phyloP scores from a whole-genome alignment of 164 flowering plant genomes.

The Houttuynia cordata region DNA sequence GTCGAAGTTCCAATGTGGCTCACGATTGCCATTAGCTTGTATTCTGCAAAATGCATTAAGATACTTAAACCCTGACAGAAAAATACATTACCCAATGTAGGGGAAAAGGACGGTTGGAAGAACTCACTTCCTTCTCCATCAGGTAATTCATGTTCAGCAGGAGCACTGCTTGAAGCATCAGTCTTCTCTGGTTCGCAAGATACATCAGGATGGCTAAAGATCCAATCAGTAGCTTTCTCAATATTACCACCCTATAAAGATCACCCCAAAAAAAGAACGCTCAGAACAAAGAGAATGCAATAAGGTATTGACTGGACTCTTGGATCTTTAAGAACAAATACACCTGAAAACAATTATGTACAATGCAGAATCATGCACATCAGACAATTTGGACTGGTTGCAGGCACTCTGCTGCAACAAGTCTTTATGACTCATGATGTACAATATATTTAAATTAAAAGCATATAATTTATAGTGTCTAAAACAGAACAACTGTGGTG shows the following conservation, averaged over 20 bases:
- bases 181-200: slow-evolving; percentile 47
- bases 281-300: not conserved
- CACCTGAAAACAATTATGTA: not conserved
- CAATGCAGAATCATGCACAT: too few relatives aligned
- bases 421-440: too few relatives aligned
- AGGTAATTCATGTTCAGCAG: slow-evolving; percentile 42
- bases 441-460: too few relatives aligned
- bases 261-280: not conserved
- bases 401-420: too few relatives aligned
- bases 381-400: too few relatives aligned
- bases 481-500: too few relatives aligned
- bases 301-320: not conserved
- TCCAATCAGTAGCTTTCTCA: slow-evolving; percentile 95
- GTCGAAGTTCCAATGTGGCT: slow-evolving; percentile 99
- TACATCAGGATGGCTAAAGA: slow-evolving; percentile 60
- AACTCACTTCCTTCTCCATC: slow-evolving; percentile 97
- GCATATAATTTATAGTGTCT: too few relatives aligned
- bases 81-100: slow-evolving; percentile 1
- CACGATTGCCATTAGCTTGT: slow-evolving; percentile 81
- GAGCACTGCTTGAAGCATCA: slow-evolving; percentile 34
- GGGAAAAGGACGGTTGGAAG: slow-evolving; percentile 6
- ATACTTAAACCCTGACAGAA: not conserved
- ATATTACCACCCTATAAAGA: slow-evolving; percentile 73
- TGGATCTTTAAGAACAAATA: not conserved
- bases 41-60: slow-evolving; percentile 36